Percentiles rank a stretch among this genome's conserved stretches.
These are phyloP conservation scores for Claviceps maximensis DNA, from an alignment of 2,329 filamentous ascomycete genomes.

Conservation along the genomic window DNA sequence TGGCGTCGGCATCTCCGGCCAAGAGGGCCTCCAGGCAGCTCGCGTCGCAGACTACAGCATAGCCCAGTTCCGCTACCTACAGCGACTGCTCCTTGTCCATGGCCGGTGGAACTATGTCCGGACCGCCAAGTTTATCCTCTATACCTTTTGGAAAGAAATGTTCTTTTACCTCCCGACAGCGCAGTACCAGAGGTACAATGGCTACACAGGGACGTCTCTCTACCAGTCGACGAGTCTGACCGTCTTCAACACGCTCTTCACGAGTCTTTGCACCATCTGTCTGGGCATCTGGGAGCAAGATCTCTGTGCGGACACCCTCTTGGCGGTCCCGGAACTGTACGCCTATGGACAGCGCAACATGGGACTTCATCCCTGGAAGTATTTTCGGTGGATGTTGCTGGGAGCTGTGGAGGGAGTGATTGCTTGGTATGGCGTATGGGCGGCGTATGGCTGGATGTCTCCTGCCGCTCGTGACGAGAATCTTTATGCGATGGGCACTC, in stretches of 20 bases:
- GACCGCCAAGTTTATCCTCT: constrained; percentile 77
- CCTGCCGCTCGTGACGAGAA: constrained; percentile 48
- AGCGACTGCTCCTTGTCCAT: constrained; percentile 71
- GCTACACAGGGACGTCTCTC: constrained; percentile 81
- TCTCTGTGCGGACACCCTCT: constrained; percentile 64
- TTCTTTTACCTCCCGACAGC: constrained; percentile 79
- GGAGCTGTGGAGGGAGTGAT: constrained; percentile 60
- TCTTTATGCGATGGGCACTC: constrained; percentile 59
- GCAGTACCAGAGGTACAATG: constrained; percentile 68
- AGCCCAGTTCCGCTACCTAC: constrained; percentile 81
- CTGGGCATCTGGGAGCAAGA: constrained; percentile 90
- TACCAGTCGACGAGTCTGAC: constrained; percentile 81
- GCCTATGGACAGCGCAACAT: constrained; percentile 59
- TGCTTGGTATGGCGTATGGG: constrained; percentile 54
- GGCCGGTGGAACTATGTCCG: constrained; percentile 84
- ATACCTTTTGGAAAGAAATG: constrained; percentile 83
- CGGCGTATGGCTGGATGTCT: constrained; percentile 33
- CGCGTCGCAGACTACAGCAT: constrained; percentile 86
- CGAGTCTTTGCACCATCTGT: constrained; percentile 76
- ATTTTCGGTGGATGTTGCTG: constrained; percentile 65
- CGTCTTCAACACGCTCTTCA: constrained; percentile 92
- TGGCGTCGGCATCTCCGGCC: constrained; percentile 81
- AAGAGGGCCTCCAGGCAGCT: constrained; percentile 81
- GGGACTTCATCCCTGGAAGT: constrained; percentile 64
- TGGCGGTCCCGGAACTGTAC: constrained; percentile 90